A percentile compares a stretch with the other conserved stretches of the same genome.
Evolutionary conservation across 371 early-diverging fungal genomes (phyloP).

Genomic region (Mucor lusitanicus): DNA sequence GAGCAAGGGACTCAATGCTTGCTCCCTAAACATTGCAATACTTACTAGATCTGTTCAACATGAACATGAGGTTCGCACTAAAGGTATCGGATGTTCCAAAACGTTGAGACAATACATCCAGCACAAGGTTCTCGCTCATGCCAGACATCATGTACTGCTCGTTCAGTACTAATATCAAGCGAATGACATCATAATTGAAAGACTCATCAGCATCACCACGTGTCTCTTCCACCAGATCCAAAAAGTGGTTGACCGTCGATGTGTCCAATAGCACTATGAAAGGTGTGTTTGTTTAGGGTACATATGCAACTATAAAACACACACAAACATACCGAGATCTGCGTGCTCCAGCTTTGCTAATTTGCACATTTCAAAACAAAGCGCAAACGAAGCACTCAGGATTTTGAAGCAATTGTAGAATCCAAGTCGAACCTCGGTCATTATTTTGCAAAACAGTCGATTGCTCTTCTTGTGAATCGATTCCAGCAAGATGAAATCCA

Average conservation of each 20-base stretch:
- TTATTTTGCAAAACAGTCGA: constrained; percentile 25
- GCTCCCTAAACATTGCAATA: not conserved
- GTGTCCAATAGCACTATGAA: constrained; percentile 39
- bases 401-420: constrained; percentile 34
- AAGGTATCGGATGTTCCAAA: constrained; percentile 75
- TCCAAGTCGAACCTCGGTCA: constrained; percentile 33
- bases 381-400: constrained; percentile 50
- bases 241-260: constrained; percentile 33
- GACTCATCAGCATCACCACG: constrained; percentile 67
- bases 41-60: constrained; percentile 83
- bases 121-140: constrained; percentile 48
- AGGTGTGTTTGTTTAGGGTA: not conserved
- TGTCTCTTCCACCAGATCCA: constrained; percentile 74
- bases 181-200: constrained; percentile 73
- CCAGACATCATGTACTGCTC: constrained; percentile 70
- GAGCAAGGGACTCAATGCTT: not conserved
- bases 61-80: constrained; percentile 82
- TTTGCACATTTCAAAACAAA: constrained; percentile 77
- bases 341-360: constrained; percentile 60
- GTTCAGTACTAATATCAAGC: constrained; percentile 67
- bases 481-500: constrained; percentile 24
- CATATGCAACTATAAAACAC: not conserved
- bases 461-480: constrained; percentile 16
- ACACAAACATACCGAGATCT: constrained; percentile 56
- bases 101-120: constrained; percentile 59